Evolutionary conservation across 169 alveolate species (phyloP), one percentile per base, ranked within the genome.

Genomic region (Theileria equi): DNA sequence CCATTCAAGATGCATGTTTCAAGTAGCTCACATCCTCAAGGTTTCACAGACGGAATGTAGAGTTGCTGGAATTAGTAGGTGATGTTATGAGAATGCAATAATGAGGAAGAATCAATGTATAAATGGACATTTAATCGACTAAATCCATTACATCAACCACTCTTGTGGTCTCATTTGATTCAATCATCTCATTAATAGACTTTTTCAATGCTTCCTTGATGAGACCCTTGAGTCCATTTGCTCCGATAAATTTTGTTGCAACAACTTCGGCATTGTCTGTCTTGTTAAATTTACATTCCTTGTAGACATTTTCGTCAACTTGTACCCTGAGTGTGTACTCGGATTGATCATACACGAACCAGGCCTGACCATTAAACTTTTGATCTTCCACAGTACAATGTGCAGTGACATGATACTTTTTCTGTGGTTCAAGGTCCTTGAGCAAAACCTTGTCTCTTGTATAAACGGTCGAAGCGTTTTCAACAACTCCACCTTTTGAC

Each of bases 381-480:
- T 57, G 23, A 26, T 70, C 54, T 19, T 48, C 50, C 6, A 57
- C 81, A 13, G 62, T 35, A 47, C 54, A 40, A 48, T 70, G 81
- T 38, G 60, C 81, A n/a, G 81, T 55, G 19, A 59, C 54, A 25
- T 54, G 69, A 57, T 70, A 70, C 38, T 16, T 17, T n/a, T 13
- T 17, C n/a, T 16, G 13, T 17, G 0, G 8, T 6, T 1, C 5
- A 0, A 32, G 57, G 11, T 36, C 82, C 60, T 59, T 54, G 34
- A 71, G 60, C 69, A 26, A 31, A n/a, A n/a, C n/a, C n/a, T 21
- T 2, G 7, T 60, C 36, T 32, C 55, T 57, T 13, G 83, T 72
- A 19, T 47, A 40, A 16, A 72, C 60, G 5, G 83, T 72, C 5
- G 83, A 62, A 7, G 77, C 73, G 35, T 72, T 72, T 54, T 72